Evolutionary conservation across 2,329 filamentous ascomycete species (phyloP).

Genomic region (Calycina herbarum): DNA sequence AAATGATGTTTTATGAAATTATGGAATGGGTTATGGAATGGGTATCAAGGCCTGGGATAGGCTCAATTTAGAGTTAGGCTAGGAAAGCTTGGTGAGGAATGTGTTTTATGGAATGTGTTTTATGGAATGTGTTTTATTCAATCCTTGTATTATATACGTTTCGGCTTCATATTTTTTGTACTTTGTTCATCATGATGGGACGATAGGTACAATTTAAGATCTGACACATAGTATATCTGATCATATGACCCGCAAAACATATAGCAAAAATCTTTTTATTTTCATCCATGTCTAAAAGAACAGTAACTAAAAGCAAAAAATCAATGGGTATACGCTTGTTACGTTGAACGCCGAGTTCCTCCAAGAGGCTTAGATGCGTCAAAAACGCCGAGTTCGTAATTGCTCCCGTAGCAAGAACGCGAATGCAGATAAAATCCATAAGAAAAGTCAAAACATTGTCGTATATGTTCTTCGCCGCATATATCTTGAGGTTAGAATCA

Average conservation of each 20-base stretch:
- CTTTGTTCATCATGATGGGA: background rate
- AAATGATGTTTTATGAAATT: background rate
- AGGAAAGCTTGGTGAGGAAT: too few species aligned
- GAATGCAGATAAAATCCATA: background rate
- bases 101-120: too few species aligned
- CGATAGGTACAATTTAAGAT: background rate
- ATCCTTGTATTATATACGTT: too few species aligned
- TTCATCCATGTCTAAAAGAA: background rate
- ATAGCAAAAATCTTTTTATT: background rate
- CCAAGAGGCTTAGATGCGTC: slow-evolving; percentile 38
- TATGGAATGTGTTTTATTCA: too few species aligned
- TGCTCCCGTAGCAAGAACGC: slow-evolving; percentile 20
- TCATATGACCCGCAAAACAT: too few species aligned
- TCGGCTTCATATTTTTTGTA: background rate
- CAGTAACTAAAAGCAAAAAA: slow-evolving; percentile 32
- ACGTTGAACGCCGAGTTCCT: slow-evolving; percentile 39
- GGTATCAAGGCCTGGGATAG: too few species aligned
- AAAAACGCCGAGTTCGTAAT: slow-evolving; percentile 38
- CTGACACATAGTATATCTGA: background rate
- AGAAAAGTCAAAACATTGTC: slow-evolving; percentile 11
- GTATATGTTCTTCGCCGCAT: background rate
- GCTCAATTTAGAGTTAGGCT: too few species aligned
- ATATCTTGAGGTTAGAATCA: background rate
- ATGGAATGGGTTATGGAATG: too few species aligned
- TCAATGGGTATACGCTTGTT: slow-evolving; percentile 38